Base-by-base conservation (phyloP, 2,329 filamentous ascomycete species). In the Hortaea sp. region DNA sequence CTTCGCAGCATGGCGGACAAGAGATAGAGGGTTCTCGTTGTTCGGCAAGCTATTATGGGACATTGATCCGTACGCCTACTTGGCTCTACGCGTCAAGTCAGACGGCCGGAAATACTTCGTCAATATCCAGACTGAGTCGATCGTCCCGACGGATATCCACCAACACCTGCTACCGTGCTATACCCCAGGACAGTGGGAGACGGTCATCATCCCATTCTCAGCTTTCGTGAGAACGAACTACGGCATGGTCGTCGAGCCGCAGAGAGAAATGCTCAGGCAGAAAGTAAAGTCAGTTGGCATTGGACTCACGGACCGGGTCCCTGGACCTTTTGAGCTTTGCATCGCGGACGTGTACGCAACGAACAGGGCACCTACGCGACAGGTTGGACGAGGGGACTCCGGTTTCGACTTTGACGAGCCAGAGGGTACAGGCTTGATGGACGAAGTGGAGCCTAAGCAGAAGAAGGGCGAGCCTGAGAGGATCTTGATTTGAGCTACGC, bases 151-250 rank as follows among this genome's bases (percentile, higher is more conserved):
- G n/a, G 92, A 98, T 64, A 74, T 98, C 52, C 92, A 97, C 66
- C 92, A 98, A 65, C 92, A 98, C 66, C 76, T 92, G 42, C 69
- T 98, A 4, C 94, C 88, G 56, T 76, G 84, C 6, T 83, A 82
- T 59, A 78, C 79, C 6, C 82, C 85, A 0, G 88, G 88, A 1
- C 77, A 89, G 58, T 98, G 92, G 92, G 90, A 98, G 73, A 95
- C 92, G 1, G 78, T 95, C n/a, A 67, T 94, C 41, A 84, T 98
- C 53, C 85, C 84, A 51, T 92, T 89, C 77, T 84, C 82, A 57
- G 88, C 94, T 54, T 97, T 98, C 67, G 90, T 98, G 49, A 77
- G 92, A 52, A 98, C 92, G 10, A 97, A 95, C 62, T 80, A 94
- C 60, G 92, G 92, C 5, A 81, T 86, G 58, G 87, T 94, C 1